Evolutionary conservation across 1,284 basidiomycete species (phyloP).

Genomic region (Trametes polyzona): DNA sequence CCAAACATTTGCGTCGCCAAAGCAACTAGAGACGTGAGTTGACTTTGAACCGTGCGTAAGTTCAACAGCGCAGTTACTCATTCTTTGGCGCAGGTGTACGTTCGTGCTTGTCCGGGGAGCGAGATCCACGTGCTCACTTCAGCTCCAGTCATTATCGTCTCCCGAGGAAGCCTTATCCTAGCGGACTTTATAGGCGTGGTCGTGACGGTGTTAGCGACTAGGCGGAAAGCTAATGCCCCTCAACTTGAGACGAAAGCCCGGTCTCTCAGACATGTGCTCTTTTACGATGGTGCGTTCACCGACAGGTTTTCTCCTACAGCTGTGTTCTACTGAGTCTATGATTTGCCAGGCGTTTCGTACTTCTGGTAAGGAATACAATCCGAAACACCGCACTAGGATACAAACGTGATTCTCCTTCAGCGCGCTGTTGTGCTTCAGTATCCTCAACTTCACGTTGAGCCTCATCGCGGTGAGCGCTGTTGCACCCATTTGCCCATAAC

Average conservation of each 20-base stretch:
- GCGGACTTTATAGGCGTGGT: background rate
- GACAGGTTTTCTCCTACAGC: background rate
- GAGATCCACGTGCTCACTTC: background rate
- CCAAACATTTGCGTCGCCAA: background rate
- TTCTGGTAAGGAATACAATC: background rate
- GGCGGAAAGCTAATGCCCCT: background rate
- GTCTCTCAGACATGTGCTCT: background rate
- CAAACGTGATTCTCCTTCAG: background rate
- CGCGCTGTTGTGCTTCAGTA: background rate
- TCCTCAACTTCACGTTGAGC: background rate
- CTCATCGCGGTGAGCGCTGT: background rate
- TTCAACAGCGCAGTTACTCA: background rate
- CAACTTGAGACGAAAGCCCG: background rate
- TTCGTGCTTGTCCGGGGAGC: background rate
- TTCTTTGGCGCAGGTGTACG: background rate
- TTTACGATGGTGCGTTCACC: background rate
- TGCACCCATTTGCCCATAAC: background rate
- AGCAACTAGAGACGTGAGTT: background rate
- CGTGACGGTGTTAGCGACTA: background rate
- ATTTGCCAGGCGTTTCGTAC: background rate
- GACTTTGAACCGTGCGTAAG: background rate
- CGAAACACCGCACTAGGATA: background rate
- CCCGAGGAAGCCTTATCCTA: background rate
- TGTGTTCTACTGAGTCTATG: background rate
- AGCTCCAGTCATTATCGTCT: background rate